A percentile compares a stretch with the other conserved stretches of the same genome.
These are phyloP conservation scores for Leptosphaerulina australis DNA, from an alignment of 2,329 filamentous ascomycete genomes.

Conservation along the genomic window DNA sequence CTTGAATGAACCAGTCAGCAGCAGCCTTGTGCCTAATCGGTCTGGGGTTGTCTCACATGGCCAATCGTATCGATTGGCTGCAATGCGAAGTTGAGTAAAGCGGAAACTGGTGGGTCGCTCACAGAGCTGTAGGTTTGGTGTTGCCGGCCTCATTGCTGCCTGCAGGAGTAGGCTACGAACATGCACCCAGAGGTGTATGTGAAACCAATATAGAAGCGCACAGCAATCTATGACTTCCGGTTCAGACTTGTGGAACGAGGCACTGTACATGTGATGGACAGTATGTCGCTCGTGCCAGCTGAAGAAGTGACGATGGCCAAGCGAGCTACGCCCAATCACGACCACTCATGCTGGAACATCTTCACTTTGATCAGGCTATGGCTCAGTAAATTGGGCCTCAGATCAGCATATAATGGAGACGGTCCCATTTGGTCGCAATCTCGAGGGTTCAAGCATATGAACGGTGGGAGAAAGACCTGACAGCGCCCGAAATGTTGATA, in stretches of 20 bases:
- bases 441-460: no score
- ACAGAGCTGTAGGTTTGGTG: constrained; percentile 5
- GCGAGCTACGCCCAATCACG: background rate
- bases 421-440: no score
- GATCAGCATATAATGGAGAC: no score
- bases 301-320: background rate
- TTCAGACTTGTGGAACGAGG: background rate
- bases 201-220: no score
- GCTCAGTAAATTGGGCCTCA: no score
- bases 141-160: constrained; percentile 12
- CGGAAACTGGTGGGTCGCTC: constrained; percentile 7
- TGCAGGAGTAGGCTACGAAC: constrained; percentile 1
- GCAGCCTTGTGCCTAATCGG: constrained; percentile 1
- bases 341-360: no score
- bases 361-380: no score
- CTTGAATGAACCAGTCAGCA: constrained; percentile 1
- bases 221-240: background rate
- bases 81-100: constrained; percentile 4
- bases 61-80: background rate
- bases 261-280: background rate
- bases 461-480: no score
- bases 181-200: background rate
- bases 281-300: background rate
- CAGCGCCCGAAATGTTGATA: no score
- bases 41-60: background rate